A percentile compares a stretch with the other conserved stretches of the same genome.
phyloP scores from a whole-genome alignment of 2,329 filamentous ascomycete species.

The Phaeosphaeria sp. region DNA sequence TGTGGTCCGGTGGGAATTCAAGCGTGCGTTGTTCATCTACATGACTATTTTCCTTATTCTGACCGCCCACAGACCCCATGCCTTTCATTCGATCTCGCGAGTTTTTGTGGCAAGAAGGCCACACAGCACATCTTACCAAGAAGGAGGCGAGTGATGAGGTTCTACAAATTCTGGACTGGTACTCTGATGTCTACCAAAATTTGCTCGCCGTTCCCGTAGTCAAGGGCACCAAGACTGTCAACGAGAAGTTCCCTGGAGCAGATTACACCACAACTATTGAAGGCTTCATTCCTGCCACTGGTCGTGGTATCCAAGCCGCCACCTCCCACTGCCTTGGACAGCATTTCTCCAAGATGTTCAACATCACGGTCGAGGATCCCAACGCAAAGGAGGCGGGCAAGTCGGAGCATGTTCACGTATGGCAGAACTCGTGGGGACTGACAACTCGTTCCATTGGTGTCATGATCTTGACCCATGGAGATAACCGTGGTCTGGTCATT shows the following conservation, averaged over 20 bases:
- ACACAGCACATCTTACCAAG: slow-evolving; percentile 89
- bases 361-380: slow-evolving; percentile 96
- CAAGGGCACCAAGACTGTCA: slow-evolving; percentile 92
- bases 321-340: slow-evolving; percentile 95
- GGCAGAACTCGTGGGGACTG: slow-evolving; percentile 99
- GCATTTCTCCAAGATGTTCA: slow-evolving; percentile 99
- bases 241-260: slow-evolving; percentile 96
- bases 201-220: slow-evolving; percentile 94
- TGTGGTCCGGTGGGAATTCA: slow-evolving; percentile 94
- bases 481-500: slow-evolving; percentile 92
- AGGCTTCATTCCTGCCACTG: slow-evolving; percentile 94
- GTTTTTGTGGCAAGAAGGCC: slow-evolving; percentile 98
- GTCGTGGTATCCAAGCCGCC: slow-evolving; percentile 93
- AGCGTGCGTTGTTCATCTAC: slow-evolving; percentile 55
- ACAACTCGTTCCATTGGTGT: slow-evolving; percentile 97
- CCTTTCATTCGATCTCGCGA: slow-evolving; percentile 86
- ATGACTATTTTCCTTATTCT: not conserved
- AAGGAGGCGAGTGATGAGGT: slow-evolving; percentile 84
- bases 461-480: slow-evolving; percentile 98
- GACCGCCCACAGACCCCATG: slow-evolving; percentile 54
- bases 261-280: slow-evolving; percentile 97
- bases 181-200: slow-evolving; percentile 90
- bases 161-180: slow-evolving; percentile 89
- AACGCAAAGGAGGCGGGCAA: slow-evolving; percentile 68
- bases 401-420: slow-evolving; percentile 77